Evolutionary conservation across 176 grass and related monocot genomes (phyloP), one percentile per base, ranked within the genome.

Genomic region (Triticum turgidum): DNA sequence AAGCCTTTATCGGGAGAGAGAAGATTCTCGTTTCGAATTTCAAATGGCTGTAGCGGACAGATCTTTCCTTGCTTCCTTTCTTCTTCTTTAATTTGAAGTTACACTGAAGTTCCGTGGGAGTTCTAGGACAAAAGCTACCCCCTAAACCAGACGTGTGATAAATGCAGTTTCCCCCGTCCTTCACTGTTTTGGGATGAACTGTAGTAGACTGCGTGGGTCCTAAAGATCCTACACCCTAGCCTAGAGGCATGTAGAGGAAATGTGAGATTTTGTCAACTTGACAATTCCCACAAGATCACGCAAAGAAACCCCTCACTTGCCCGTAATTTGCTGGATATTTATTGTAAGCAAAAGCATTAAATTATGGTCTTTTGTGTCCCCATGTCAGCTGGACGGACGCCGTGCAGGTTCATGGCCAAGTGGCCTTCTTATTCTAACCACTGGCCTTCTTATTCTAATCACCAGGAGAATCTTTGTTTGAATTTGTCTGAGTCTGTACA

Each of bases 281-380:
- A 27, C 69, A 65, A 76, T 82, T 91, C 71, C 86, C 90, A 85
- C 71, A 30, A 72, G 71, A 73, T 85, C 86, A 88, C 81, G 82
- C 86, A 88, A 85, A 85, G 82, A 82, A 88, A 81, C 86, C 64
- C 86, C 64, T 91, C 82, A 78, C 22, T 82, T 88, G 71, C 71
- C 78, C 33, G 69, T 82, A 82, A 85, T 88, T 91, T 85, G 82
- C 78, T 82, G 77, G 64, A 72, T 52, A 56, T 78, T 21, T 59
- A 59, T 59, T 59, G 82, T 21, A 88, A 88, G 82, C 71, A 82
- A 77, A 70, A 69, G 17, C 77, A 85, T 85, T 91, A 88, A 81
- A 70, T 84, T 81, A 81, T 88, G 82, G 11, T 51, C 52, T 87
- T 83, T 76, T 81, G 69, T 32, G 2, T 42, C 82, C 64, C 73